phyloP scores from a whole-genome alignment of 169 alveolate genomes.

The Plasmodium falciparum region DNA sequence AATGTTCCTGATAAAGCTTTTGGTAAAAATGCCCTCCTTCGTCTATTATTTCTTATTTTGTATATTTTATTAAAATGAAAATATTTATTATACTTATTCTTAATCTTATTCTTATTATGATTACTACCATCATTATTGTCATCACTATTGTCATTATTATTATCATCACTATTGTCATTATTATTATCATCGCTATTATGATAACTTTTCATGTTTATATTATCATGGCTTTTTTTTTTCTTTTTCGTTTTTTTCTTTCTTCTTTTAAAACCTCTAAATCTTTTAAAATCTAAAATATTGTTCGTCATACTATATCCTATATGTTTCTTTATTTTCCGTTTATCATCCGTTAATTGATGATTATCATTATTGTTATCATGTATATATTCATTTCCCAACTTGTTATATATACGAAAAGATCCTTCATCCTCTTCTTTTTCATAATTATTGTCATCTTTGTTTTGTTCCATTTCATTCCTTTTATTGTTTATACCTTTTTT shows the following conservation, averaged over 20 bases:
- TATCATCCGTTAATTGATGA: not conserved
- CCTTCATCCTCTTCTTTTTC: not conserved
- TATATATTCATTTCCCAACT: too few species aligned
- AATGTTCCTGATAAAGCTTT: slow-evolving; percentile 52
- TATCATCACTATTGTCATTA: too few species aligned
- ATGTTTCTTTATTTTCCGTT: slow-evolving; percentile 23
- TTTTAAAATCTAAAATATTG: slow-evolving; percentile 28
- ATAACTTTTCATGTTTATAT: too few species aligned
- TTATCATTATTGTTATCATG: too few species aligned
- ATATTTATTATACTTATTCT: not conserved
- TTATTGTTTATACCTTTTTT: not conserved
- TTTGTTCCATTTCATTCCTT: not conserved
- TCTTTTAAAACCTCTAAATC: slow-evolving; percentile 10
- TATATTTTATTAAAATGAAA: too few species aligned
- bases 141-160: not conserved
- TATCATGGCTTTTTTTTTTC: slow-evolving; percentile 7
- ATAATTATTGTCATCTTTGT: not conserved
- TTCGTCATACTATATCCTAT: slow-evolving; percentile 39
- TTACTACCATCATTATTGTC: not conserved
- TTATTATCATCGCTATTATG: not conserved
- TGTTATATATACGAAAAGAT: too few species aligned
- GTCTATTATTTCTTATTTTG: not conserved
- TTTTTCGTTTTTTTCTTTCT: slow-evolving; percentile 24
- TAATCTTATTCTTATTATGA: too few species aligned
- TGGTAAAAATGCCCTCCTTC: slow-evolving; percentile 46